These are phyloP conservation scores for Echinochloa phyllopogon DNA, from an alignment of 176 grass and related monocot genomes.

Conservation along the genomic window DNA sequence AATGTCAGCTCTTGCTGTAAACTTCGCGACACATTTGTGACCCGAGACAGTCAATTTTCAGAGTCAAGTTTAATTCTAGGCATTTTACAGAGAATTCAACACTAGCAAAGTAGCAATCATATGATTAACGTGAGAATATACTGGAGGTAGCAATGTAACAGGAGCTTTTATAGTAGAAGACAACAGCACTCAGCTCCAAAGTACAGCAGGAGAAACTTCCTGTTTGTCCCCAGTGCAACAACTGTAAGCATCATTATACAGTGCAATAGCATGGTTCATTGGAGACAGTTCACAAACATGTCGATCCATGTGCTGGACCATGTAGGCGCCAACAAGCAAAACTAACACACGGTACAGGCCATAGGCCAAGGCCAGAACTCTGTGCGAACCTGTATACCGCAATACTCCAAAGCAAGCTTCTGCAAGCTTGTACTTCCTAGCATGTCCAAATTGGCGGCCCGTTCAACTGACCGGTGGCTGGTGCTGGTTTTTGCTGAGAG, in stretches of 20 bases:
- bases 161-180: constrained; percentile 22
- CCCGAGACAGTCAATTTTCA: neutral
- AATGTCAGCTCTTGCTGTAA: neutral
- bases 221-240: constrained; percentile 1
- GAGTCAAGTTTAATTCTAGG: neutral
- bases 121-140: neutral
- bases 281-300: constrained; percentile 35
- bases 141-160: neutral
- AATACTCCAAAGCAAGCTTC: neutral
- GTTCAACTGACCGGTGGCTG: too few species aligned
- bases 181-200: constrained; percentile 17
- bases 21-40: neutral
- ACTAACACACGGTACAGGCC: neutral
- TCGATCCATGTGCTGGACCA: constrained; percentile 12
- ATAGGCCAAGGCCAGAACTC: neutral
- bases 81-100: neutral
- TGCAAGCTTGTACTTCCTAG: constrained; percentile 28
- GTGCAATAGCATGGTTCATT: constrained; percentile 11
- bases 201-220: constrained; percentile 36
- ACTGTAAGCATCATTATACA: neutral
- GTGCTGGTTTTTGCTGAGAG: too few species aligned
- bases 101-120: neutral
- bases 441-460: neutral
- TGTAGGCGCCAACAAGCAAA: constrained; percentile 25
- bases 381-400: constrained; percentile 3